Evolutionary conservation across 2,329 filamentous ascomycete genomes (phyloP).

Genomic region (Pestalotiopsis fici): DNA sequence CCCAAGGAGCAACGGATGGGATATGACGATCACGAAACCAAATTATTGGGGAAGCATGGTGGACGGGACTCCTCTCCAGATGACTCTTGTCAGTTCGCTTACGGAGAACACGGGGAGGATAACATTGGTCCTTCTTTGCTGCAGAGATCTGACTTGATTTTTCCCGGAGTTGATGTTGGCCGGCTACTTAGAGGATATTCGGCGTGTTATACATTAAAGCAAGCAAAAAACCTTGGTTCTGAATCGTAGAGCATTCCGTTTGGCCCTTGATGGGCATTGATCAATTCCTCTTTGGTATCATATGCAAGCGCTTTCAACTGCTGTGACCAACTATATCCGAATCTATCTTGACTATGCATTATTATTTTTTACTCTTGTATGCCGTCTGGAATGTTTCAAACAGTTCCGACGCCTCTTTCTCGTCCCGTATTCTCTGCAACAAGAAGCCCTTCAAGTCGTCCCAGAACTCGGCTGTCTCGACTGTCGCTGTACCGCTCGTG

Average conservation of each 20-base stretch:
- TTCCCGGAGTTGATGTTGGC: slow-evolving; percentile 32
- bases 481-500: slow-evolving; percentile 57
- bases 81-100: background rate
- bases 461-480: slow-evolving; percentile 82
- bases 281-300: slow-evolving; percentile 8
- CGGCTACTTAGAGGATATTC: slow-evolving; percentile 13
- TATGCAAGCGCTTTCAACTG: slow-evolving; percentile 5
- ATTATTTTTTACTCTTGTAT: slow-evolving; percentile 57
- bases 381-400: slow-evolving; percentile 68
- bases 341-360: slow-evolving; percentile 22
- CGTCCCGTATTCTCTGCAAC: slow-evolving; percentile 75
- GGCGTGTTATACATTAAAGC: slow-evolving; percentile 26
- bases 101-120: background rate
- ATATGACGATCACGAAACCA: slow-evolving; percentile 13
- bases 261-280: slow-evolving; percentile 16
- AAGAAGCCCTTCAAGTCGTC: slow-evolving; percentile 80
- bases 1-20: slow-evolving; percentile 1
- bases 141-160: slow-evolving; percentile 29
- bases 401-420: slow-evolving; percentile 63
- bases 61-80: slow-evolving; percentile 10
- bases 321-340: background rate
- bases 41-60: slow-evolving; percentile 6
- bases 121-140: slow-evolving; percentile 28
- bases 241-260: slow-evolving; percentile 29
- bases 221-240: slow-evolving; percentile 24